Conservation (phyloP, 768 basidiomycete species). For the Hortiboletus flavorubellus region DNA sequence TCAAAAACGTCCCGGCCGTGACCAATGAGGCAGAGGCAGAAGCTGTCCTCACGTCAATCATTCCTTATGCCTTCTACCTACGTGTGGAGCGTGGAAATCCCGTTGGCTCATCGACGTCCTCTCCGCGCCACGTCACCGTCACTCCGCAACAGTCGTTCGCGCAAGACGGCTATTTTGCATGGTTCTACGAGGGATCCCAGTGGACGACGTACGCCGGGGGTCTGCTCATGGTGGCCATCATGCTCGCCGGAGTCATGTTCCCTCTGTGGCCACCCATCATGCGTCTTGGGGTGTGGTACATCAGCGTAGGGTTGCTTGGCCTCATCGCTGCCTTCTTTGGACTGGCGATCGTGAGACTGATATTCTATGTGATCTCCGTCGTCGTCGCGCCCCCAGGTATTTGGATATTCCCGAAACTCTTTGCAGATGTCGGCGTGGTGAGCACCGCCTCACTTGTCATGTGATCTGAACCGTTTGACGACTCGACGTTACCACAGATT, state of each 20-base stretch:
- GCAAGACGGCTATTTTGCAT: constrained; percentile 86
- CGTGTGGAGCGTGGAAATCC: constrained; percentile 75
- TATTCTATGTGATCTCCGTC: constrained; percentile 92
- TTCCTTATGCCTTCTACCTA: constrained; percentile 89
- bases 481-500: constrained; percentile 49
- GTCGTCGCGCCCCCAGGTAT: constrained; percentile 86
- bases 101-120: constrained; percentile 49
- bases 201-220: constrained; percentile 92
- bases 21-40: constrained; percentile 74
- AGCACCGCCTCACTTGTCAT: constrained; percentile 35
- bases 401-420: constrained; percentile 98
- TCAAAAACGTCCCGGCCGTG: constrained; percentile 73
- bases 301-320: constrained; percentile 83
- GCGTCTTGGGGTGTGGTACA: constrained; percentile 93
- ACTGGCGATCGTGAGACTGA: constrained; percentile 84
- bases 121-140: constrained; percentile 69
- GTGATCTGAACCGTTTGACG: neutral
- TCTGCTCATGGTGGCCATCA: constrained; percentile 84
- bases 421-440: constrained; percentile 98
- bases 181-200: constrained; percentile 95
- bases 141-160: constrained; percentile 77
- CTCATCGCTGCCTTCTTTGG: constrained; percentile 89
- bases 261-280: constrained; percentile 95
- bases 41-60: constrained; percentile 60
- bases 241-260: constrained; percentile 98